phyloP scores from a whole-genome alignment of 768 basidiomycete genomes.

The Cytidiella melzeri region DNA sequence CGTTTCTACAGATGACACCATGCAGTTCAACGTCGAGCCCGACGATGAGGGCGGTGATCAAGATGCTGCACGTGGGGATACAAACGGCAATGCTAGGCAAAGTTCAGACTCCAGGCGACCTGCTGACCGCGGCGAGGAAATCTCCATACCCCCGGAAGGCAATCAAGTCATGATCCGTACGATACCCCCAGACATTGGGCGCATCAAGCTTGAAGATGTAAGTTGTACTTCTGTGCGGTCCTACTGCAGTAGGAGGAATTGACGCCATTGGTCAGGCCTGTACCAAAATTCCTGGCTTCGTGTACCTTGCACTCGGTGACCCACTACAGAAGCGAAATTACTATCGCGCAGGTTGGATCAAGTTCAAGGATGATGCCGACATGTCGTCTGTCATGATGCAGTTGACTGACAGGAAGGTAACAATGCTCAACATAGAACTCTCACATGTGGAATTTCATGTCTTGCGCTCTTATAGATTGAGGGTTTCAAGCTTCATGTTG shows the following conservation, averaged over 20 bases:
- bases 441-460: neutral
- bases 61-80: conserved; percentile 32
- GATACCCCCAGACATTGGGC: conserved; percentile 88
- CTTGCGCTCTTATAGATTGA: conserved; percentile 61
- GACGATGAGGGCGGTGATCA: conserved; percentile 68
- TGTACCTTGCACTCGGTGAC: conserved; percentile 87
- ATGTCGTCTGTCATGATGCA: conserved; percentile 68
- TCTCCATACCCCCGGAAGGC: conserved; percentile 60
- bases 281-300: conserved; percentile 69
- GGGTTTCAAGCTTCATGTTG: conserved; percentile 89
- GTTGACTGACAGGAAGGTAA: conserved; percentile 86
- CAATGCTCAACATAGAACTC: conserved; percentile 17
- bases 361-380: conserved; percentile 79
- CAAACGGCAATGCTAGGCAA: conserved; percentile 28
- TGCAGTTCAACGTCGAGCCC: conserved; percentile 64
- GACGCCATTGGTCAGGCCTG: conserved; percentile 66
- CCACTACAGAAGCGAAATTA: conserved; percentile 90
- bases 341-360: conserved; percentile 92
- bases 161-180: conserved; percentile 94
- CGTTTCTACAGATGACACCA: conserved; percentile 54
- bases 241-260: conserved; percentile 1
- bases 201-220: conserved; percentile 87
- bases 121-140: conserved; percentile 58
- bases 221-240: conserved; percentile 21
- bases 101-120: conserved; percentile 54